Evolutionary conservation across 371 early-diverging fungal species (phyloP), one percentile per base, ranked within the genome.

Genomic region (Mortierella sp.): DNA sequence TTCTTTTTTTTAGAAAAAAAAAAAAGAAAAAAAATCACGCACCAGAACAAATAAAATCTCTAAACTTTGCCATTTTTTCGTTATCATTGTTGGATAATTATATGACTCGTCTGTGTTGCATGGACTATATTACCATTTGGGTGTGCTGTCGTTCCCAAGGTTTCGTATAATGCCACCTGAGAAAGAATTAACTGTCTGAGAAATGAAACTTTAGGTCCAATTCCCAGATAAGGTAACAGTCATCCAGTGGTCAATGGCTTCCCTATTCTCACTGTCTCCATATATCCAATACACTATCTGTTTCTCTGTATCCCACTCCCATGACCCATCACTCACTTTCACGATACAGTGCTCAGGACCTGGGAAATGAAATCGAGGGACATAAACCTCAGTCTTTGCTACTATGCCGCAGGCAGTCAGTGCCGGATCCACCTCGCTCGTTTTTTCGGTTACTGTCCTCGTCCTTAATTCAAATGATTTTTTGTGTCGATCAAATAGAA

Each of bases 231-330:
- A 11, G 47, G 10, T 47, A 19, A 52, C 10, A 21, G 19, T 52
- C 19, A 52, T 52, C 52, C 52, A 52, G 22, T 52, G 52, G 16
- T 45, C 45, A 45, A 11, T 16, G 11, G 4, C 45, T 16, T 45
- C 45, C 9, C 5, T 19, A 6, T n/a, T 19, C 21, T 3, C 21
- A 24, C 16, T 21, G 8, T 59, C 24, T 0, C 28, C 65, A 65
- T 80, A 80, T 28, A 15, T 55, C 80, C 80, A 80, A 24, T 38
- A 58, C 22, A 80, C 32, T 2, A 71, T 15, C 64, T 80, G 75
- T 21, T 61, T 47, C 11, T 67, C 75, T 1, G 3, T 5, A n/a
- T 74, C 55, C 80, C 74, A 74, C 13, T 36, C 59, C 80, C 80
- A 74, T 2, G 43, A 19, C 0, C 80, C 80, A 58, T 80, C 80